Evolutionary conservation across 2,329 filamentous ascomycete genomes (phyloP), one percentile per base, ranked within the genome.

Genomic region (Plectosphaerella sp.): DNA sequence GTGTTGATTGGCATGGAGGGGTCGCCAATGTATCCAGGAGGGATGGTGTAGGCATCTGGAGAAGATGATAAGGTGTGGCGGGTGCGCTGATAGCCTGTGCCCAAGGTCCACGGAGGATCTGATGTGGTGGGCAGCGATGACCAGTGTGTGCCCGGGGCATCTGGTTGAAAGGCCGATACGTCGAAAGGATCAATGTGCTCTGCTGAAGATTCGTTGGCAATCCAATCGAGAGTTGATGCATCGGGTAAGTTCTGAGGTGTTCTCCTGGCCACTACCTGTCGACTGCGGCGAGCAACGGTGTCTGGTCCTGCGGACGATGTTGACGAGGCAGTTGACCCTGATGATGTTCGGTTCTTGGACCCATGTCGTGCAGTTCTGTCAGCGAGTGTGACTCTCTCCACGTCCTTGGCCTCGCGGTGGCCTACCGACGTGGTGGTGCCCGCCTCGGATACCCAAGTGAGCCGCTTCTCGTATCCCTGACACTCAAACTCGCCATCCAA

Each of bases 391-490:
- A 33, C 28, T 10, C 8, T 3, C 28, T 33, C 28, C 28, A 9
- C 11, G 28, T 9, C 8, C 11, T 33, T 33, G 28, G 28, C 28
- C 28, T n/a, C 15, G 15, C 37, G 37, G n/a, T 5, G 37, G 15
- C 37, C 15, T 39, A 12, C 37, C 16, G 37, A 39, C 7, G 16
- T 9, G 48, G 48, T 37, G 12, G 28, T 12, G 10, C 25, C 47
- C 11, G 36, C 3, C 2, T 22, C 12, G 28, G 47, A 3, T 4
- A 52, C 28, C 51, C 51, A 52, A 3, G 51, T 42, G 37, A 52
- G 43, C 15, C 51, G 47, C 5, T 24, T 45, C 18, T 16, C 51
- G 18, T 52, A 52, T n/a, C 51, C 51, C 5, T 49, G 51, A 9
- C 51, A 52, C 10, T 22, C 16, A n/a, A 52, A 49, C 4, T 39